These are phyloP conservation scores for Cytospora piceicola DNA, from an alignment of 2,329 filamentous ascomycete species.

Conservation along the genomic window DNA sequence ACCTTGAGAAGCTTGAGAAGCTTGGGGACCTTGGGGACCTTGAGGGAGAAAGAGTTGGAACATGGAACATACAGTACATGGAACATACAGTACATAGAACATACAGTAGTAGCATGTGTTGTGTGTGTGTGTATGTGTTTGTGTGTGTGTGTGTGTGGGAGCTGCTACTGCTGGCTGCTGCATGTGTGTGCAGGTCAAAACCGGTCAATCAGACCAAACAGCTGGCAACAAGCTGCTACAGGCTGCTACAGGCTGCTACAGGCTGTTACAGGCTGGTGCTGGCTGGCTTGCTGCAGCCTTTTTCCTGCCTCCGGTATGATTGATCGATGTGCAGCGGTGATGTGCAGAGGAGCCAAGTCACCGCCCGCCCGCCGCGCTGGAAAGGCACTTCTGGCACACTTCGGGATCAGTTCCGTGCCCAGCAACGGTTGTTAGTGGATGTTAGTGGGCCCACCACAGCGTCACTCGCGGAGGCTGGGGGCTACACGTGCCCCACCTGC, in stretches of 20 bases:
- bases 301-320: not conserved
- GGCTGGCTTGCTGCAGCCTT: not conserved
- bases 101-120: too few relatives aligned
- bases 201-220: not conserved
- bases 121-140: too few relatives aligned
- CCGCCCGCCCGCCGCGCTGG: not conserved
- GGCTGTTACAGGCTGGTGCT: too few relatives aligned
- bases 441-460: not conserved
- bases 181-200: conserved; percentile 1
- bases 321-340: not conserved
- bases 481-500: conserved; percentile 7
- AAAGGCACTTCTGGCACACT: too few relatives aligned
- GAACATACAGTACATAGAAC: too few relatives aligned
- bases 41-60: not conserved
- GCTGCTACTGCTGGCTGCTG: too few relatives aligned
- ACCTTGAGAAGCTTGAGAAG: too few relatives aligned
- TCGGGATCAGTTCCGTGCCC: not conserved
- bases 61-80: too few relatives aligned
- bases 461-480: conserved; percentile 4
- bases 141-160: not conserved
- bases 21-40: not conserved
- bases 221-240: too few relatives aligned
- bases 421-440: not conserved
- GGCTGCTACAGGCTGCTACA: too few relatives aligned
- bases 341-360: not conserved